Evolutionary conservation across 73 alveolate species (phyloP).

Genomic region (Paramecium sexaurelia): DNA sequence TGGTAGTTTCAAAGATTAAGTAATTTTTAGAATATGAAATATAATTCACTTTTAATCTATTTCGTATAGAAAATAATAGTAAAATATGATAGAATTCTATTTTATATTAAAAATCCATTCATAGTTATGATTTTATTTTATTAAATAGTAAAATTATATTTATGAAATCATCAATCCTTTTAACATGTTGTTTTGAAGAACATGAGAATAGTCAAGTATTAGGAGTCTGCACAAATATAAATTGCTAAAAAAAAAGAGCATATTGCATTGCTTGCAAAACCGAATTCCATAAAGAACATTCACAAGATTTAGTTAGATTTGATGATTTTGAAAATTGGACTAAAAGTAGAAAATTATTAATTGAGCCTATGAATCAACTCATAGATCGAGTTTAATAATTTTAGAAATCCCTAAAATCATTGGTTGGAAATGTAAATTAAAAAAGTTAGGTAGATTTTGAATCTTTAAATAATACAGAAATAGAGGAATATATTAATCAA

Average conservation of each 20-base stretch:
- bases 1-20: no score
- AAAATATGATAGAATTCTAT: background rate
- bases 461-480: background rate
- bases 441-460: background rate
- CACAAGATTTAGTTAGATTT: background rate
- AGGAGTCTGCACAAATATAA: background rate
- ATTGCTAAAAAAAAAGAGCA: background rate
- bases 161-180: background rate
- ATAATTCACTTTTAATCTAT: no score
- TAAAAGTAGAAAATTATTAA: background rate
- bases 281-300: background rate
- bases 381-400: background rate
- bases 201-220: background rate
- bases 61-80: background rate
- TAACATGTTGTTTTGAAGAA: background rate
- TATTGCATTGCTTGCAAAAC: background rate
- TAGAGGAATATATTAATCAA: background rate
- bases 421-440: background rate
- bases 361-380: background rate
- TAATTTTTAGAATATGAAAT: no score
- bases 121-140: background rate
- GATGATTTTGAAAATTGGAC: background rate
- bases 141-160: background rate
- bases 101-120: background rate
- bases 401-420: background rate